Conservation (phyloP, 2,329 filamentous ascomycete genomes). For the Pseudogymnoascus verrucosus region DNA sequence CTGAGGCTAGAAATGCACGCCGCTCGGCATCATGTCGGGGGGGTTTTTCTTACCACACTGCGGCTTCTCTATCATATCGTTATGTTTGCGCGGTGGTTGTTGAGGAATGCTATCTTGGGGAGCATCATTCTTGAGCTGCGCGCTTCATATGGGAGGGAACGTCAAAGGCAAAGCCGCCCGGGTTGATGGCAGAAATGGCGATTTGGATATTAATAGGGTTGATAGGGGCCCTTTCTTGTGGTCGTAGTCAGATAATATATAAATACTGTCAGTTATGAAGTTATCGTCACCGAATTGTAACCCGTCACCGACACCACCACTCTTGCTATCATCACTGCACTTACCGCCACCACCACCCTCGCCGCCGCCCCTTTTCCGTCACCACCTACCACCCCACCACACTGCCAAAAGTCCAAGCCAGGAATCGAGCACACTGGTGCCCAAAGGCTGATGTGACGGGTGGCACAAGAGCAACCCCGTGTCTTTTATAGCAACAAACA, state of each 20-base stretch:
- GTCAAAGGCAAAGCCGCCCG: too few species aligned
- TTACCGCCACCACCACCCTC: neutral
- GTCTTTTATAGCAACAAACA: neutral
- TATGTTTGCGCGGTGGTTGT: too few species aligned
- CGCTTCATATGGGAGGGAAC: too few species aligned
- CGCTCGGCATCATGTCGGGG: too few species aligned
- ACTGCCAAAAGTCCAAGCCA: neutral
- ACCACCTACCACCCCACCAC: neutral
- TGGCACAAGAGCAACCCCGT: neutral
- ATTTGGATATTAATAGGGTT: neutral
- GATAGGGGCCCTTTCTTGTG: too few species aligned
- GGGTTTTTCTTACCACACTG: too few species aligned
- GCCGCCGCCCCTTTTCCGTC: neutral
- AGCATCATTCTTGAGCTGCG: too few species aligned
- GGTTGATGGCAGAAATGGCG: too few species aligned
- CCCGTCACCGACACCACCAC: neutral
- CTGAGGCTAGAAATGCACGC: too few species aligned
- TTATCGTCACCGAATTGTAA: neutral
- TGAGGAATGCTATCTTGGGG: too few species aligned
- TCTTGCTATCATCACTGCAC: neutral
- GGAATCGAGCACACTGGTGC: neutral
- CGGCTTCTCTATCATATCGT: too few species aligned
- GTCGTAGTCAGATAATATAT: too few species aligned
- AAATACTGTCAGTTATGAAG: neutral
- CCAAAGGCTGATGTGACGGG: neutral